Evolutionary conservation across 192 early-diverging fungal species (phyloP), one percentile per base, ranked within the genome.

Genomic region (Mortierella antarctica): DNA sequence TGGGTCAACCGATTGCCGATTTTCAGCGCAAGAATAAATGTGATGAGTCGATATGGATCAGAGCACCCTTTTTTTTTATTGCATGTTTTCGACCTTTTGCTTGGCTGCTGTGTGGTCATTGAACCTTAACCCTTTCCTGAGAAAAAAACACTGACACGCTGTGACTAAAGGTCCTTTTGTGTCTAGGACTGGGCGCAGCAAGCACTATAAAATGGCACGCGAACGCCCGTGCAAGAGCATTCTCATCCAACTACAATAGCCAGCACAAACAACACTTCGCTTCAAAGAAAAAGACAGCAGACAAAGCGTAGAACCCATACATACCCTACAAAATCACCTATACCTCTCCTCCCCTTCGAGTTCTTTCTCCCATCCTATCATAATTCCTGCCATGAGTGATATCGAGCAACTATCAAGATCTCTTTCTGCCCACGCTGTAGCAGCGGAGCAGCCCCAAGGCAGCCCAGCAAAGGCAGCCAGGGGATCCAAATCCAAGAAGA

Each of bases 401-500:
- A 49, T 64, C 54, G 50, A 62, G 39, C 23, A 58, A 55, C 1
- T 52, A 9, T n/a, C 20, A 17, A 2, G 17, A 46, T 46, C 49
- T n/a, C 18, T 17, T 17, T 48, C 51, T 62, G n/a, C 41, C 21
- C 23, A 14, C 14, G 54, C 54, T 51, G 65, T 55, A 15, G 65
- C 45, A 56, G 65, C 15, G 23, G 49, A 44, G 64, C 17, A 31
- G 53, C 58, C 7, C 12, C 11, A 48, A 7, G 31, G 31, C n/a
- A 8, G 40, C 7, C 53, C 53, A 57, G n/a, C 42, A n/a, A 67
- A 57, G 57, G 45, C 44, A 51, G 45, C 31, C 20, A 61, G 63
- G 17, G 69, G 53, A n/a, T 52, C 51, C 31, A 74, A 67, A 46
- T 17, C 51, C 18, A 74, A 67, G 65, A 74, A 74, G 59, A 31